Conservation (phyloP, 2,329 filamentous ascomycete species). For the Microascus cirrosus region DNA sequence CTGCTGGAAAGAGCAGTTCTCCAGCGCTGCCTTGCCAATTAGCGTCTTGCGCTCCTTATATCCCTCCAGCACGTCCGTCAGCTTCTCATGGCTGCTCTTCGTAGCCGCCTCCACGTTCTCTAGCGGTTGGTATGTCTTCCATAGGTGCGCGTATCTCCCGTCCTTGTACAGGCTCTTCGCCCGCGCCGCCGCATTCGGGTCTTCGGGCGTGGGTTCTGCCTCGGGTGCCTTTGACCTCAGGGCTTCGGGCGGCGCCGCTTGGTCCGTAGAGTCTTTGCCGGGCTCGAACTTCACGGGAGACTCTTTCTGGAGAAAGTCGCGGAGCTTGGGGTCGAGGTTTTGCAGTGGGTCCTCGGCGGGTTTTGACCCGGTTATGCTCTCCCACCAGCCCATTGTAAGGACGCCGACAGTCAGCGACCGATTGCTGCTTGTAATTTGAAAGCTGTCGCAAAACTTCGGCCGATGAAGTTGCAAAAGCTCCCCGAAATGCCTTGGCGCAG, state of each 20-base stretch:
- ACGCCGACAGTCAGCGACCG: background rate
- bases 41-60: conserved; percentile 73
- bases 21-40: conserved; percentile 72
- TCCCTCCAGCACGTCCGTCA: conserved; percentile 67
- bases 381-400: conserved; percentile 45
- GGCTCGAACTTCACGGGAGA: conserved; percentile 57
- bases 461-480: background rate
- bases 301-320: conserved; percentile 76
- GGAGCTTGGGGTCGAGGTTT: conserved; percentile 71
- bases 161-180: conserved; percentile 43
- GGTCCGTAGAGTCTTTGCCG: conserved; percentile 10
- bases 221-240: conserved; percentile 6
- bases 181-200: conserved; percentile 24
- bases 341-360: conserved; percentile 47
- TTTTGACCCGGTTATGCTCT: conserved; percentile 38
- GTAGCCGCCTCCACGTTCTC: conserved; percentile 55
- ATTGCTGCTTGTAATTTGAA: background rate
- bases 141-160: conserved; percentile 69
- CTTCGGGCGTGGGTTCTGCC: conserved; percentile 6
- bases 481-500: background rate
- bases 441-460: background rate
- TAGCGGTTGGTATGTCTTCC: conserved; percentile 80
- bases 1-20: conserved; percentile 89
- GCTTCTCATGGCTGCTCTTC: conserved; percentile 68
- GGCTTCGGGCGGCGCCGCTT: conserved; percentile 11